A percentile compares a stretch with the other conserved stretches of the same genome.
phyloP scores from a whole-genome alignment of 1,284 basidiomycete species.

The Xerocomus amazonicus region DNA sequence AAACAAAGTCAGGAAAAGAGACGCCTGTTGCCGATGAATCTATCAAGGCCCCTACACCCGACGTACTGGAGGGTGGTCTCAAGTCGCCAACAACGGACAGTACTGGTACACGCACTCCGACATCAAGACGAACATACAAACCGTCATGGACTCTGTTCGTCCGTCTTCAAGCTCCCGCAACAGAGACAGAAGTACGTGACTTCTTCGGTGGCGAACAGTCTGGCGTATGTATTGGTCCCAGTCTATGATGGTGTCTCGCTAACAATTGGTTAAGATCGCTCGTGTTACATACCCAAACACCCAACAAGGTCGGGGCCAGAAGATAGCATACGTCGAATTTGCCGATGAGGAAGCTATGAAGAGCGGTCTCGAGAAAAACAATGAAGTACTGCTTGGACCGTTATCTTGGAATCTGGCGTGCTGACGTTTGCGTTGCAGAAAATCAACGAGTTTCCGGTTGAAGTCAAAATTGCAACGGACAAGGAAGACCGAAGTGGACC shows the following conservation, averaged over 20 bases:
- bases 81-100: constrained; percentile 54
- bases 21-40: constrained; percentile 36
- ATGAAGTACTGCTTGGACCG: constrained; percentile 47
- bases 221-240: constrained; percentile 44
- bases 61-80: constrained; percentile 40
- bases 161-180: constrained; percentile 57
- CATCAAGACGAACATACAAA: constrained; percentile 54
- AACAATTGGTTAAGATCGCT: constrained; percentile 52
- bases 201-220: constrained; percentile 70
- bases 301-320: constrained; percentile 46
- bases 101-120: constrained; percentile 64
- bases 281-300: constrained; percentile 60
- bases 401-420: constrained; percentile 1
- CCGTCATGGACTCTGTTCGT: constrained; percentile 86
- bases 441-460: constrained; percentile 59
- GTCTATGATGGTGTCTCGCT: constrained; percentile 1
- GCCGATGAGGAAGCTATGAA: constrained; percentile 81
- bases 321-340: constrained; percentile 82
- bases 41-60: constrained; percentile 27
- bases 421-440: constrained; percentile 42
- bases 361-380: constrained; percentile 66
- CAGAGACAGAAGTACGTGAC: constrained; percentile 67
- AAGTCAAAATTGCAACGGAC: constrained; percentile 68
- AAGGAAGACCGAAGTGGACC: constrained; percentile 44
- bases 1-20: constrained; percentile 40